Conservation (phyloP, 768 basidiomycete genomes). For the Panaeolus cyanescens region DNA sequence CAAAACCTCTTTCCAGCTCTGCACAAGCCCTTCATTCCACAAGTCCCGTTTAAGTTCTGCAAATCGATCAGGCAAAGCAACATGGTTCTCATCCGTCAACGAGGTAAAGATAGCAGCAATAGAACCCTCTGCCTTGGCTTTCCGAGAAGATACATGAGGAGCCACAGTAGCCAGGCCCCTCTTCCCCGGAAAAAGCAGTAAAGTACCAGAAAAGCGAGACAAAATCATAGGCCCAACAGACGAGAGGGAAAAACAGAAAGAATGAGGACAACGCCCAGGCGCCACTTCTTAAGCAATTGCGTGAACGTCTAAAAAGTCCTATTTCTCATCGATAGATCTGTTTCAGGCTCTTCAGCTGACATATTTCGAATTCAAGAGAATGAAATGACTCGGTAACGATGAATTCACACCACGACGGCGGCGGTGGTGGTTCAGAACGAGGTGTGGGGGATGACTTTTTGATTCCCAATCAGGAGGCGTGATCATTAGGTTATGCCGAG, state of each 20-base stretch:
- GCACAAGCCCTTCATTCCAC: slow-evolving; percentile 43
- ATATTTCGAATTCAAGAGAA: background rate
- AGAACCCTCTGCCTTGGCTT: slow-evolving; percentile 38
- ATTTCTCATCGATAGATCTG: background rate
- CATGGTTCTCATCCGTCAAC: slow-evolving; percentile 34
- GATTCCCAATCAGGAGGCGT: no score
- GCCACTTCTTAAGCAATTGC: background rate
- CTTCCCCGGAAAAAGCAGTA: background rate
- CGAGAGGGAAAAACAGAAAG: background rate
- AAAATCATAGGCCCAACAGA: background rate
- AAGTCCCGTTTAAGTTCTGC: slow-evolving; percentile 58
- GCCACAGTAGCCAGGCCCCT: background rate
- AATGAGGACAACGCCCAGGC: background rate
- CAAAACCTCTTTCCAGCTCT: slow-evolving; percentile 60
- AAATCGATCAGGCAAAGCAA: slow-evolving; percentile 57
- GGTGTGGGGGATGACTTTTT: no score
- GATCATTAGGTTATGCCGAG: no score
- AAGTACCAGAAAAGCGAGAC: background rate
- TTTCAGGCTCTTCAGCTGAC: background rate
- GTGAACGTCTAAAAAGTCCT: background rate
- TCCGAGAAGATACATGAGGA: slow-evolving; percentile 12
- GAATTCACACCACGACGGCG: background rate
- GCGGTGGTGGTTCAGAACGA: no score
- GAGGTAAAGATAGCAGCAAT: slow-evolving; percentile 42
- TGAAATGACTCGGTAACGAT: background rate